Evolutionary conservation across 2,329 filamentous ascomycete species (phyloP).

Genomic region (Podosphaera fusca): DNA sequence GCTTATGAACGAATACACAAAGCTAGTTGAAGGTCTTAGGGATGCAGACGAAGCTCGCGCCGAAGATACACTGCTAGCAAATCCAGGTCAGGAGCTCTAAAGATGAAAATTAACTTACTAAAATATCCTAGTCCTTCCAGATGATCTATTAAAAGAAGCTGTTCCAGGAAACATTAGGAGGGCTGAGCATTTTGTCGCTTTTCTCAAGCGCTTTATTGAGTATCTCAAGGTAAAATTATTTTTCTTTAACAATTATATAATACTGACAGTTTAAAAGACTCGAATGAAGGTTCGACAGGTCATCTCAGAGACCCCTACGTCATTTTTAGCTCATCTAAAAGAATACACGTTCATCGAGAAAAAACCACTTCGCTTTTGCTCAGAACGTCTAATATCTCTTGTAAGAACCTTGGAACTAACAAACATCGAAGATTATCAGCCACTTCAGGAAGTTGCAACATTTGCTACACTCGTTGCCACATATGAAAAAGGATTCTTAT

Average conservation of each 20-base stretch:
- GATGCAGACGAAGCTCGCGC: conserved; percentile 74
- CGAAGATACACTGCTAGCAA: conserved; percentile 93
- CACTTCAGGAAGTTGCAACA: conserved; percentile 88
- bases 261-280: conserved; percentile 29
- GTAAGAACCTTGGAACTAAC: conserved; percentile 88
- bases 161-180: conserved; percentile 89
- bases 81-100: conserved; percentile 29
- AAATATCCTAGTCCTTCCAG: conserved; percentile 44
- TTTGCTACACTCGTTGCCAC: conserved; percentile 92
- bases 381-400: conserved; percentile 79
- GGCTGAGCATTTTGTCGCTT: conserved; percentile 88
- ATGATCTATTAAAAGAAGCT: conserved; percentile 84
- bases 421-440: conserved; percentile 94
- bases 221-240: conserved; percentile 46
- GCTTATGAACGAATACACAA: conserved; percentile 82
- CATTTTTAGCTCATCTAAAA: conserved; percentile 77
- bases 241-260: conserved; percentile 3
- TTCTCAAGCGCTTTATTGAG: conserved; percentile 90
- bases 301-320: conserved; percentile 88
- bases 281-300: conserved; percentile 96
- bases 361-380: conserved; percentile 84
- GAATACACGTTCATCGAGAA: conserved; percentile 96
- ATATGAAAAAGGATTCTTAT: conserved; percentile 85
- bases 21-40: conserved; percentile 75
- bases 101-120: conserved; percentile 1